phyloP scores from a whole-genome alignment of 306 rosid genomes.

The Pyrus pyrifolia region DNA sequence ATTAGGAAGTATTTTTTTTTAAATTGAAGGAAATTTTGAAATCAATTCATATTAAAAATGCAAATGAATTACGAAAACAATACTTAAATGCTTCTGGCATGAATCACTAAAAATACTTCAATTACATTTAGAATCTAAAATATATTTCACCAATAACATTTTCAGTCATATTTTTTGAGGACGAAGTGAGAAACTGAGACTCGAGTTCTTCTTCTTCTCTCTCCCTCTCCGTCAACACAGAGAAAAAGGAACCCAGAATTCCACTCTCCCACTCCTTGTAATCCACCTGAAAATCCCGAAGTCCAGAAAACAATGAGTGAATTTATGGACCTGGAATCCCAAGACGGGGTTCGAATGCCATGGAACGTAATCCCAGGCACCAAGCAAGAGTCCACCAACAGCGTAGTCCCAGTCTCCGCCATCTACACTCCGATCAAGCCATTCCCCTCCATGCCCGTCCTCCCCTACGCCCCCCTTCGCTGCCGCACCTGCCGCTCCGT shows the following conservation, averaged over 20 bases:
- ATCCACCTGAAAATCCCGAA: not conserved
- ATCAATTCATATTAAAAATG: no score
- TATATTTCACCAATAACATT: no score
- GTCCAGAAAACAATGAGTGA: conserved; percentile 48
- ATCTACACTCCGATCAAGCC: conserved; percentile 79
- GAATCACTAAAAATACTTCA: no score
- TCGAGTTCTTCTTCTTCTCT: not conserved
- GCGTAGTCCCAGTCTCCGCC: conserved; percentile 77
- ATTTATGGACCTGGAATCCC: conserved; percentile 77
- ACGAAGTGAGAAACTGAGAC: no score
- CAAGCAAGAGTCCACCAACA: conserved; percentile 56
- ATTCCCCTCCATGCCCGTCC: conserved; percentile 55
- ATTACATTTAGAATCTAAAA: no score
- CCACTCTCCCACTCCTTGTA: not conserved
- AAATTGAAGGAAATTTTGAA: no score
- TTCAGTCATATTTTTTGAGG: no score
- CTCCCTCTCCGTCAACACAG: not conserved
- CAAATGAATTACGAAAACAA: no score
- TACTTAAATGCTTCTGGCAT: accelerated
- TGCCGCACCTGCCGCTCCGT: conserved; percentile 91
- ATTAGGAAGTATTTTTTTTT: no score
- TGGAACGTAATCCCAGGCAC: conserved; percentile 98
- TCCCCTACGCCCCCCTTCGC: conserved; percentile 75
- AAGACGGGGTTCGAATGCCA: conserved; percentile 97
- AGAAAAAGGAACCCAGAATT: not conserved